A percentile compares a stretch with the other conserved stretches of the same genome.
Conservation (phyloP, 2,329 filamentous ascomycete species). For the Scedosporium apiospermum region DNA sequence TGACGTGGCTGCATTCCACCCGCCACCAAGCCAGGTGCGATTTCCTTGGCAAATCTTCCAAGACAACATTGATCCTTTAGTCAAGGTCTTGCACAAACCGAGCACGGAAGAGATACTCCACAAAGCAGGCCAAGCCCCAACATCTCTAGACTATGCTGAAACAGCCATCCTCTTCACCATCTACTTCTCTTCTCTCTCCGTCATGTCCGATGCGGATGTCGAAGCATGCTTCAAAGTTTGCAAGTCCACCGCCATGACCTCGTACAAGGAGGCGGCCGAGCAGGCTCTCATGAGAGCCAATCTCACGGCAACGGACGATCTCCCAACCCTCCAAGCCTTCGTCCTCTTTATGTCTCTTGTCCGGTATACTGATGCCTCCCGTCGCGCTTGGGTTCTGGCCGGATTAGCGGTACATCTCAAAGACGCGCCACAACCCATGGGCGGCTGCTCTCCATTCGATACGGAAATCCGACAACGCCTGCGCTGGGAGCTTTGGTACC, state of each 20-base stretch:
- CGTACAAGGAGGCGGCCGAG: background rate
- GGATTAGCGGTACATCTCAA: background rate
- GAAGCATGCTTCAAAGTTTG: background rate
- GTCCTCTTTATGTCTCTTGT: background rate
- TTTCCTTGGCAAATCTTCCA: background rate
- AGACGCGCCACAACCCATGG: background rate
- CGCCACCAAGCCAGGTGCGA: background rate
- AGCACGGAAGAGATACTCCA: background rate
- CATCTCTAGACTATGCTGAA: background rate
- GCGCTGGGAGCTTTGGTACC: slow-evolving; percentile 2
- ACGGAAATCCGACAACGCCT: background rate
- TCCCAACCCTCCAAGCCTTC: background rate
- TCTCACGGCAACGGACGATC: background rate
- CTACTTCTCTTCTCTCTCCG: slow-evolving; percentile 2
- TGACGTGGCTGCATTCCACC: background rate
- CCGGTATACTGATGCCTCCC: background rate
- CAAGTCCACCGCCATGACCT: background rate
- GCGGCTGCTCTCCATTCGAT: background rate
- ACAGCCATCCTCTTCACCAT: background rate
- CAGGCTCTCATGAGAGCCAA: background rate
- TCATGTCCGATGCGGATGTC: background rate
- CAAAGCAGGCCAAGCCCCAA: background rate
- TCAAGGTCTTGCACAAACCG: background rate
- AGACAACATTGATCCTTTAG: background rate
- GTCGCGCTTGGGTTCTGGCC: background rate